Evolutionary conservation across 257 asterid genomes (phyloP).

Genomic region (Solanum corneliomulleri): DNA sequence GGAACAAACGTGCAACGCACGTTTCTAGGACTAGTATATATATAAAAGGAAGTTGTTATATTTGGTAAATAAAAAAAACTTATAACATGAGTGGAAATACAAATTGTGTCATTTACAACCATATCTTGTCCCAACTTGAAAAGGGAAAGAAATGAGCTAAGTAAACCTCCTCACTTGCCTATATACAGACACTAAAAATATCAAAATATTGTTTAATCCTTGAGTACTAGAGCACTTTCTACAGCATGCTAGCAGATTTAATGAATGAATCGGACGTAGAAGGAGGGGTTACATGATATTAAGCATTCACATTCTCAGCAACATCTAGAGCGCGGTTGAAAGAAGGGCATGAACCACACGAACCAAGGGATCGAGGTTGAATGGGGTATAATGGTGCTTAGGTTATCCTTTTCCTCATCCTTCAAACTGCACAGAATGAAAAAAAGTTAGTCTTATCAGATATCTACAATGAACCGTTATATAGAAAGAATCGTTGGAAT

Average conservation of each 20-base stretch:
- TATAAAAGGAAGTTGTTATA: neutral
- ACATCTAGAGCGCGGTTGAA: neutral
- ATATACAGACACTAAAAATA: neutral
- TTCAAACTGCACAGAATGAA: neutral
- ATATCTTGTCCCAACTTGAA: neutral
- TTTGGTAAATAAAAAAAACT: neutral
- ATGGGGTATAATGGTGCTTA: neutral
- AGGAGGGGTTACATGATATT: neutral
- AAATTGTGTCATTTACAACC: neutral
- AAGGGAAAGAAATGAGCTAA: neutral
- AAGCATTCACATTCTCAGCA: neutral
- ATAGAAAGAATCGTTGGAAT: neutral
- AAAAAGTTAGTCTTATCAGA: neutral
- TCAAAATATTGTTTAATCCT: neutral
- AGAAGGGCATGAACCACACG: neutral
- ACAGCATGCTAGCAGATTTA: neutral
- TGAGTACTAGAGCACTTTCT: neutral
- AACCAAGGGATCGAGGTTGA: neutral
- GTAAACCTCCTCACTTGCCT: neutral
- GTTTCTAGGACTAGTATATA: too few relatives aligned
- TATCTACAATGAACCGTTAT: neutral
- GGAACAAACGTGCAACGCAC: too few relatives aligned
- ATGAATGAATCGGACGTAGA: neutral
- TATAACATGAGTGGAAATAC: neutral
- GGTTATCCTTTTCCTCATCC: neutral